phyloP scores from a whole-genome alignment of 202 grass and related monocot species.

The Schoenoplectus tabernaemontani region DNA sequence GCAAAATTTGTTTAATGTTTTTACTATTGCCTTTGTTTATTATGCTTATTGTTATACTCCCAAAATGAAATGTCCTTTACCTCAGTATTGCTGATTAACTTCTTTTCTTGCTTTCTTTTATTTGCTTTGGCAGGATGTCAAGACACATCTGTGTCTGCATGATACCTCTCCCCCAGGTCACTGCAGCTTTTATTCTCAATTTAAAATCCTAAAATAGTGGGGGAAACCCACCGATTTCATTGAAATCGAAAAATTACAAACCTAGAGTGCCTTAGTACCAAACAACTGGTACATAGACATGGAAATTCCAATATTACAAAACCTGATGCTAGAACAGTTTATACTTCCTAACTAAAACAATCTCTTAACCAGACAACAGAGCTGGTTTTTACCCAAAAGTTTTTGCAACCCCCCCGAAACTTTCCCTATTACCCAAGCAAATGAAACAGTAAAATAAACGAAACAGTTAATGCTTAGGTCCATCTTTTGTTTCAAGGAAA shows the following conservation, averaged over 20 bases:
- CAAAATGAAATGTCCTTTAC: background rate
- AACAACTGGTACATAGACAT: no score
- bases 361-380: no score
- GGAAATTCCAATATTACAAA: no score
- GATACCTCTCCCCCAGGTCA: constrained; percentile 25
- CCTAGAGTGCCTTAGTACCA: no score
- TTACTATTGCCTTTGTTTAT: background rate
- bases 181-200: background rate
- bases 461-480: background rate
- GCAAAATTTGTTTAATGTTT: background rate
- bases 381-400: no score
- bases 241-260: no score
- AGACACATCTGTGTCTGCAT: constrained; percentile 6
- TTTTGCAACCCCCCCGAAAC: no score
- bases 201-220: background rate
- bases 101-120: background rate
- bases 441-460: no score
- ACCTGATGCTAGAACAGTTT: no score
- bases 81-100: background rate
- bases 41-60: background rate
- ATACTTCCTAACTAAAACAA: no score
- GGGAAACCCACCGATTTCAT: no score
- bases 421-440: no score
- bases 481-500: background rate
- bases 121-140: background rate